Evolutionary conservation across 2,329 filamentous ascomycete species (phyloP), one percentile per base, ranked within the genome.

Genomic region (Diaporthe eres): DNA sequence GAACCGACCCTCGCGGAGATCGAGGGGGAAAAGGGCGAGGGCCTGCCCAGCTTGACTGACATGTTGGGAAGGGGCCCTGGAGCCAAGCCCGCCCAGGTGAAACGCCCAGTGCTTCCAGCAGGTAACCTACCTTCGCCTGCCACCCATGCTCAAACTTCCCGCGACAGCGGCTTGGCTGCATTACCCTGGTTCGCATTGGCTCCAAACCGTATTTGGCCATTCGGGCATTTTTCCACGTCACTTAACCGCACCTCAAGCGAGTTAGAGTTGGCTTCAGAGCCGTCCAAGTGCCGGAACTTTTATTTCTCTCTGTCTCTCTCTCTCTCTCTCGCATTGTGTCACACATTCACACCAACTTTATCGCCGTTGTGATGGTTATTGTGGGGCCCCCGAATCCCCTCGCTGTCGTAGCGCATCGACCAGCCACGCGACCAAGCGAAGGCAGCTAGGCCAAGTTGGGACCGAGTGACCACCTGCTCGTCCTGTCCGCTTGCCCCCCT

Each of bases 31-130:
- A 19, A 34, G 39, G 61, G 60, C 15, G n/a, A 63, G n/a, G 25
- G 25, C 17, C 34, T 34, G 53, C 34, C 28, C 19, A 13, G 15
- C 28, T 13, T 28, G 63, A n/a, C 42, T 67, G 60, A 22, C 25
- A 44, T 44, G n/a, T 8, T 63, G 60, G 60, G 39, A 22, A 63
- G 58, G 58, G 5, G 39, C 60, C 15, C 60, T 31, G 34, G 65
- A 42, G 65, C 65, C 65, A 55, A 70, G 47, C 34, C 47, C 39
- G 47, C 65, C 47, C 47, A 42, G 65, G 42, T 70, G 65, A 70
- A 70, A 70, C 65, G 65, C 47, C 65, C 49, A 70, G 65, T 70
- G 65, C 49, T 70, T 70, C 65, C 19, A 55, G 42, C 65, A 25
- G 34, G 49, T 42, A 53, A 34, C 47, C 31, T 60, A 34, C 34